phyloP scores from a whole-genome alignment of 139 green algal genomes.

The Coccomyxa sp. region DNA sequence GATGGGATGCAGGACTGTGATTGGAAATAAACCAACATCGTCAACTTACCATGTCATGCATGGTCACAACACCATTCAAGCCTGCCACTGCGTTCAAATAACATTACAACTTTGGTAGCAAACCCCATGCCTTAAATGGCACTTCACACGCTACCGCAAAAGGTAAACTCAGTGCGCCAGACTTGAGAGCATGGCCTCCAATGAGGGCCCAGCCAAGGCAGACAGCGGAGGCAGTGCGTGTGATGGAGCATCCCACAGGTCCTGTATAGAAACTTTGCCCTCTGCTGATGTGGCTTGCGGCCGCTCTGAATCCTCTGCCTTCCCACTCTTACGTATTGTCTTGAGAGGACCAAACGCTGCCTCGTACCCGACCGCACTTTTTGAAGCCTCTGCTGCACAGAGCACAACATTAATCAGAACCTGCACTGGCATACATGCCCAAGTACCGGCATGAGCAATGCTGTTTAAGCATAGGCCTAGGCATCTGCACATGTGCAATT shows the following conservation, averaged over 20 bases:
- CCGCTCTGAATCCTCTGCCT: constrained; percentile 13
- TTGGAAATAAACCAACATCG: too few species aligned
- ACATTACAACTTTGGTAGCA: too few species aligned
- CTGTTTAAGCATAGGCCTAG: too few species aligned
- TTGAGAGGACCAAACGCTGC: constrained; percentile 24
- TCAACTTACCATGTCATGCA: too few species aligned
- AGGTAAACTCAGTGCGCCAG: neutral
- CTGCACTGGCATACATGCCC: too few species aligned
- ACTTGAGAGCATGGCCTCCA: constrained; percentile 25
- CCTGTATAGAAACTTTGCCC: constrained; percentile 2
- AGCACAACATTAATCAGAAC: neutral
- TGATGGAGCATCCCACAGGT: constrained; percentile 62
- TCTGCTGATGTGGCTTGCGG: neutral
- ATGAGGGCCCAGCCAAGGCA: constrained; percentile 39
- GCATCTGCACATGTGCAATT: too few species aligned
- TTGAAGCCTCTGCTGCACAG: neutral
- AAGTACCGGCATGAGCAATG: neutral
- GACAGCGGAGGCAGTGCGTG: constrained; percentile 58
- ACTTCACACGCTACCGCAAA: neutral
- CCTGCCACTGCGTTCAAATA: too few species aligned
- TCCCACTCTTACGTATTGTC: neutral
- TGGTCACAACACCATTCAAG: too few species aligned
- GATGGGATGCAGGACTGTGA: too few species aligned
- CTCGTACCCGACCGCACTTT: constrained; percentile 27
- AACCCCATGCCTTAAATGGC: too few species aligned